Percentiles rank a stretch among this genome's conserved stretches.
Evolutionary conservation across 1,284 basidiomycete species (phyloP).

Genomic region (Ceratobasidium sp.): DNA sequence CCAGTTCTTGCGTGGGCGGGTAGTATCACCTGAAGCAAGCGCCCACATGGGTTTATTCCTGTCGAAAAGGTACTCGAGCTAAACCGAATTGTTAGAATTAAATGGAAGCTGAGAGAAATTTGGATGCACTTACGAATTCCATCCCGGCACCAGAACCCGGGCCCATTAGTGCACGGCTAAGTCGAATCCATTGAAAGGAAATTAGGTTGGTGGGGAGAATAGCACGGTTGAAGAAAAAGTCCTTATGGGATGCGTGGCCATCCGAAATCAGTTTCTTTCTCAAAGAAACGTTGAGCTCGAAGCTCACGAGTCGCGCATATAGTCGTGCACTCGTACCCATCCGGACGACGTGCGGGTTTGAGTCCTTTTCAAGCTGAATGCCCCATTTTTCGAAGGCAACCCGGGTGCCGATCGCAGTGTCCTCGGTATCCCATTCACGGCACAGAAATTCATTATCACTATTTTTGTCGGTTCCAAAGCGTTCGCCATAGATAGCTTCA

Average conservation of each 20-base stretch:
- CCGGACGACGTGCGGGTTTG: neutral
- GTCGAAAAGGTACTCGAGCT: neutral
- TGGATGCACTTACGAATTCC: neutral
- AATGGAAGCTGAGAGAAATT: no score
- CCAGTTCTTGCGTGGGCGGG: neutral
- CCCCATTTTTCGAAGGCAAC: neutral
- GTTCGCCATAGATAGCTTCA: neutral
- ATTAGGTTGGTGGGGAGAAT: neutral
- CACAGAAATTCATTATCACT: neutral
- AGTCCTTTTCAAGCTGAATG: neutral
- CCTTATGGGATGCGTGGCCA: no score
- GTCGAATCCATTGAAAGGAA: no score
- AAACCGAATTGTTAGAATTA: neutral
- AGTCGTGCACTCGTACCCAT: neutral
- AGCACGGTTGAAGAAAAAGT: neutral
- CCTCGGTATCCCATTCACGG: neutral
- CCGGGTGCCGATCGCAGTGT: neutral
- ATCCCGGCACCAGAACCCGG: neutral
- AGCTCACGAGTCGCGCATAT: neutral
- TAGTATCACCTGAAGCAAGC: neutral
- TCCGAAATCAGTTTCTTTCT: no score
- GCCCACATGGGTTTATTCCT: neutral
- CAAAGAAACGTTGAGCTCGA: no score
- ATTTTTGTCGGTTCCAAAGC: neutral
- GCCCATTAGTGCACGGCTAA: no score